These are phyloP conservation scores for Teunomyces barrocoloradensis DNA, from an alignment of 805 yeast species.

Conservation along the genomic window DNA sequence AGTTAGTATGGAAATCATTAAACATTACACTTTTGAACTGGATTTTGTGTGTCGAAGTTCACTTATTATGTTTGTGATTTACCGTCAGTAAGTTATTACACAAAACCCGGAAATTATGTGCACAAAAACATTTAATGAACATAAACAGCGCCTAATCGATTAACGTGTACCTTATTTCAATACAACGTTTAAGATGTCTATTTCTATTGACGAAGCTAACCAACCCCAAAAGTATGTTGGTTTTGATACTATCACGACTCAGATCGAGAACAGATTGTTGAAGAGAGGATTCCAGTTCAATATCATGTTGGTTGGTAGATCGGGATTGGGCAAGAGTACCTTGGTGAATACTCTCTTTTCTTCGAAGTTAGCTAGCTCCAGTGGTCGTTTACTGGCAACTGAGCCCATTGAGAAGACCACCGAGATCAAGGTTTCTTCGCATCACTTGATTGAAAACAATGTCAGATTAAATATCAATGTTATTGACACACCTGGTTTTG, in stretches of 20 bases:
- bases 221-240: constrained; percentile 86
- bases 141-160: constrained; percentile 1
- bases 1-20: neutral
- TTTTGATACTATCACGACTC: constrained; percentile 92
- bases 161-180: neutral
- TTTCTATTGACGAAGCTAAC: constrained; percentile 15
- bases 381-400: constrained; percentile 64
- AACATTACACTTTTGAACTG: neutral
- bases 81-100: neutral
- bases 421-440: constrained; percentile 73
- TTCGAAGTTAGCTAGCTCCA: constrained; percentile 68
- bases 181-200: constrained; percentile 5
- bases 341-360: constrained; percentile 87
- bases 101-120: neutral
- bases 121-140: constrained; percentile 2
- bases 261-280: constrained; percentile 87
- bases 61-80: neutral
- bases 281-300: constrained; percentile 94
- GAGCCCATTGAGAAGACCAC: constrained; percentile 85
- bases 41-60: neutral
- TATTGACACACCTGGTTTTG: constrained; percentile 97
- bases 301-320: constrained; percentile 84
- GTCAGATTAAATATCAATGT: constrained; percentile 83
- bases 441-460: constrained; percentile 75
- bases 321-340: constrained; percentile 95